phyloP scores from a whole-genome alignment of 1,284 basidiomycete genomes.

The Tilletiopsis washingtonensis region DNA sequence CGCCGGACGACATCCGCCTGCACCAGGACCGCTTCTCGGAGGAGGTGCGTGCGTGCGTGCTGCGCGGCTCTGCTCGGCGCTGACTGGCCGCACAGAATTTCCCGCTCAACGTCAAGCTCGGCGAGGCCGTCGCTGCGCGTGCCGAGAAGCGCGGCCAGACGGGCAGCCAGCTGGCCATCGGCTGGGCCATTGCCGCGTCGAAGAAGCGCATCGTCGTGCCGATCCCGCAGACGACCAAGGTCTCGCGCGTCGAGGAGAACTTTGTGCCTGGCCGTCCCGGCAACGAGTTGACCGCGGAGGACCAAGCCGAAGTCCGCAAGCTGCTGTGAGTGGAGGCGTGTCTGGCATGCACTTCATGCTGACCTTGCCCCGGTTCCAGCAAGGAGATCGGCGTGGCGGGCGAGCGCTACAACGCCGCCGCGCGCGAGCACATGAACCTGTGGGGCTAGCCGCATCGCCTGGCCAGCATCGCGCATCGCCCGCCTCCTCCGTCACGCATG shows the following conservation, averaged over 20 bases:
- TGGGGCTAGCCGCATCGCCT: too few species aligned
- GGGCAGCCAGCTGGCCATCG: constrained; percentile 56
- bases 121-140: constrained; percentile 49
- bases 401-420: neutral
- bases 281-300: neutral
- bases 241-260: constrained; percentile 42
- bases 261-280: neutral
- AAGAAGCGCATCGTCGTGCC: constrained; percentile 53
- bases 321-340: neutral
- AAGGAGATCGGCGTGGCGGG: neutral
- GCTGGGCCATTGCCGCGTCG: constrained; percentile 55
- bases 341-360: neutral
- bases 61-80: neutral
- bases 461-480: too few species aligned
- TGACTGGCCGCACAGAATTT: constrained; percentile 50
- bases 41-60: constrained; percentile 24
- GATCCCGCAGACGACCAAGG: constrained; percentile 53
- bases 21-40: constrained; percentile 46
- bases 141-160: constrained; percentile 47
- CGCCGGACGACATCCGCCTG: constrained; percentile 53
- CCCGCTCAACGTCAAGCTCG: constrained; percentile 56
- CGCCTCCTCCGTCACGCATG: too few species aligned
- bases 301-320: neutral
- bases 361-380: neutral
- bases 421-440: neutral